Evolutionary conservation across 192 early-diverging fungal species (phyloP).

Genomic region (Funneliformis mosseae): DNA sequence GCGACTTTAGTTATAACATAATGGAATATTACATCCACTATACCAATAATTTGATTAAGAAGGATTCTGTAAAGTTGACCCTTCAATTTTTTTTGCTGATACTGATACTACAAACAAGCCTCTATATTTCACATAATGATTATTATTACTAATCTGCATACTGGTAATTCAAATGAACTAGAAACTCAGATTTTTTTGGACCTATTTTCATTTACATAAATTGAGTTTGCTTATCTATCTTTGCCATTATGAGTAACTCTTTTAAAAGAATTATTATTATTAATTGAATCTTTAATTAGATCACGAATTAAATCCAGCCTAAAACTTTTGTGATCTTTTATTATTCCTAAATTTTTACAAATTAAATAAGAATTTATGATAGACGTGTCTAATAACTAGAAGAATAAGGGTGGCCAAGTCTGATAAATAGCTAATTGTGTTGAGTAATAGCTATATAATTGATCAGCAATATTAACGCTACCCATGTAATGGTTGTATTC

Average conservation of each 20-base stretch:
- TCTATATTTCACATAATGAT: no score
- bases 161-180: not conserved
- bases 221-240: no score
- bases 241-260: not conserved
- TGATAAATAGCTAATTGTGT: not conserved
- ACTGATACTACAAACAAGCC: no score
- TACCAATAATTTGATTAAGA: not conserved
- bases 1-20: not conserved
- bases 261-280: not conserved
- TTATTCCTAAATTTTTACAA: not conserved
- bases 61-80: not conserved
- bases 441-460: not conserved
- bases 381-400: not conserved
- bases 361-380: not conserved
- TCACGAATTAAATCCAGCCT: not conserved
- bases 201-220: not conserved
- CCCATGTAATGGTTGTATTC: constrained; percentile 39
- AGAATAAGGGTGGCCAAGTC: not conserved
- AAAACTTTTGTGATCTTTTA: not conserved
- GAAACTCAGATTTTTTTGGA: not conserved
- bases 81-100: no score
- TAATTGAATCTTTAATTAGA: not conserved
- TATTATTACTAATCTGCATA: no score
- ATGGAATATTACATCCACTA: not conserved
- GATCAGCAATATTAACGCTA: not conserved